Percentiles rank a stretch among this genome's conserved stretches.
Conservation (phyloP, 768 basidiomycete genomes). For the Boletus rex-veris region DNA sequence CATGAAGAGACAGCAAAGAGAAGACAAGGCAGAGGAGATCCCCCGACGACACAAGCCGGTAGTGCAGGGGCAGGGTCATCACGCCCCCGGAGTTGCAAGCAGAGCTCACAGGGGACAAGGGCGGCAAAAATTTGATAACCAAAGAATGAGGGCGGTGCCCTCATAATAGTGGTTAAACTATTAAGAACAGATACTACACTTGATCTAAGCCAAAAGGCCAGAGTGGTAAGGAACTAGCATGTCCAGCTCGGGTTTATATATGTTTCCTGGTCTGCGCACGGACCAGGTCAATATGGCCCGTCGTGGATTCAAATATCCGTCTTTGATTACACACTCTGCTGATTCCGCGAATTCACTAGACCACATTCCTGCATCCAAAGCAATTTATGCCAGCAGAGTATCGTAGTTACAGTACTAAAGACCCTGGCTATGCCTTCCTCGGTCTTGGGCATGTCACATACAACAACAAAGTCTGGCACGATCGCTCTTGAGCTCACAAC, state of each 20-base stretch:
- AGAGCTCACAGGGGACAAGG: slow-evolving; percentile 32
- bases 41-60: slow-evolving; percentile 62
- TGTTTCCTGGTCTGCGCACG: not conserved
- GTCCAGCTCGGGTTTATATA: not conserved
- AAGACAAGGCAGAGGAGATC: slow-evolving; percentile 29
- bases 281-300: not conserved
- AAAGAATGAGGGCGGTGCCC: slow-evolving; percentile 49
- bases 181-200: slow-evolving; percentile 74
- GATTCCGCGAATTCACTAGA: not conserved
- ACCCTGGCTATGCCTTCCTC: slow-evolving; percentile 6
- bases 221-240: slow-evolving; percentile 15
- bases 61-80: slow-evolving; percentile 42
- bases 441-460: slow-evolving; percentile 22
- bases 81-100: slow-evolving; percentile 39
- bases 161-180: slow-evolving; percentile 56
- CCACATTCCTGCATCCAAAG: slow-evolving; percentile 21
- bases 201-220: slow-evolving; percentile 72
- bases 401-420: slow-evolving; percentile 28
- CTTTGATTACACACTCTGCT: too few species aligned
- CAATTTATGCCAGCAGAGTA: slow-evolving; percentile 25
- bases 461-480: slow-evolving; percentile 29
- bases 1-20: slow-evolving; percentile 11
- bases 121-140: slow-evolving; percentile 47
- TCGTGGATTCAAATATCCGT: too few species aligned
- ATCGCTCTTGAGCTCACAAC: slow-evolving; percentile 28